phyloP scores from a whole-genome alignment of 495 filamentous ascomycete species.

The Penicillium angulare region DNA sequence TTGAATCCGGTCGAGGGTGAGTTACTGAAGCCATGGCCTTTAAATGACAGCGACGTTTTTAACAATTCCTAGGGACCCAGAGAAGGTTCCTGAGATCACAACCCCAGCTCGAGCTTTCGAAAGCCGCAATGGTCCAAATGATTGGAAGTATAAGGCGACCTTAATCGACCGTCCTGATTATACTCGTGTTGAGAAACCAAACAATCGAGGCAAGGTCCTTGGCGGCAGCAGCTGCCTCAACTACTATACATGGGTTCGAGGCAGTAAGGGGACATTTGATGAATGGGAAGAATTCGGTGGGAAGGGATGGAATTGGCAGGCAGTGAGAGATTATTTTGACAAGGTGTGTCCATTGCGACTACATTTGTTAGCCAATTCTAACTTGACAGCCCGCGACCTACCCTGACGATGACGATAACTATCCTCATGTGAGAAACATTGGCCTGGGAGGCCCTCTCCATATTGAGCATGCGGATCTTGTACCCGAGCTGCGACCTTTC shows the following conservation, averaged over 20 bases:
- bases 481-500: conserved; percentile 47
- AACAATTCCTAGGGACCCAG: conserved; percentile 16
- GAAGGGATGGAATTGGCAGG: conserved; percentile 51
- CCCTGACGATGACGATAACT: conserved; percentile 39
- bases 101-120: conserved; percentile 36
- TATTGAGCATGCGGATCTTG: conserved; percentile 48
- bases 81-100: conserved; percentile 29
- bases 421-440: conserved; percentile 27
- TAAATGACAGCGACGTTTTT: neutral
- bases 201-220: conserved; percentile 47
- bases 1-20: conserved; percentile 8
- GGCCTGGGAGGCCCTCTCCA: conserved; percentile 43
- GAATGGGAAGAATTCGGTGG: conserved; percentile 50
- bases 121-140: conserved; percentile 30
- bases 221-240: conserved; percentile 46
- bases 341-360: conserved; percentile 22
- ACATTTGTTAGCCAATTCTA: neutral
- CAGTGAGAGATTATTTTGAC: conserved; percentile 39
- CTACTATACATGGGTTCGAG: conserved; percentile 52
- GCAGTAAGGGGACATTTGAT: conserved; percentile 47
- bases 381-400: conserved; percentile 36
- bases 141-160: conserved; percentile 57
- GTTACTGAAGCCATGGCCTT: neutral
- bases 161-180: conserved; percentile 54
- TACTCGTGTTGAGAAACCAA: conserved; percentile 55